phyloP scores from a whole-genome alignment of 1,284 basidiomycete species.

The Abortiporus biennis region DNA sequence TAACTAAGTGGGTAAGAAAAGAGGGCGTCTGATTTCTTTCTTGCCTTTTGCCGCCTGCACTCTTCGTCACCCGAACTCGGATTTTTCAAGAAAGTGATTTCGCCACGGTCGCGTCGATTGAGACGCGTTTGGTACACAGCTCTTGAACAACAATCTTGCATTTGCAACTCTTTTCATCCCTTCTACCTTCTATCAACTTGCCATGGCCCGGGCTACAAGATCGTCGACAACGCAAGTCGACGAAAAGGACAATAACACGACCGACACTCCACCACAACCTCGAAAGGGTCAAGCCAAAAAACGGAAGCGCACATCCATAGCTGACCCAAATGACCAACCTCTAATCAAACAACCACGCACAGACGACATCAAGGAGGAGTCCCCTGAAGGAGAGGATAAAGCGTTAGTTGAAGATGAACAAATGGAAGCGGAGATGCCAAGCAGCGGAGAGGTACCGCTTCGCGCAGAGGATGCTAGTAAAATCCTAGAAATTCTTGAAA shows the following conservation, averaged over 20 bases:
- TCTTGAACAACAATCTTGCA: conserved; percentile 27
- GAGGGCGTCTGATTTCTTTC: not conserved
- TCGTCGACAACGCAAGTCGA: conserved; percentile 42
- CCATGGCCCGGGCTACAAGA: conserved; percentile 70
- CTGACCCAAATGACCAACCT: conserved; percentile 37
- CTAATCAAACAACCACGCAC: conserved; percentile 40
- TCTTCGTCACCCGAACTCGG: conserved; percentile 15
- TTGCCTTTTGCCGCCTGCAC: conserved; percentile 9
- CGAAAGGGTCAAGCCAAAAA: conserved; percentile 45
- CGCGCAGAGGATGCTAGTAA: conserved; percentile 43
- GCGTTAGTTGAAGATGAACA: conserved; percentile 21
- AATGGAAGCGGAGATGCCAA: conserved; percentile 23
- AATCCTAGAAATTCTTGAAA: conserved; percentile 72
- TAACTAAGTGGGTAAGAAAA: conserved; percentile 5
- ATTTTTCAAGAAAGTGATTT: conserved; percentile 15
- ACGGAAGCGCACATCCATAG: conserved; percentile 50
- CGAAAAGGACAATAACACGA: conserved; percentile 21
- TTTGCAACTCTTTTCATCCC: conserved; percentile 12
- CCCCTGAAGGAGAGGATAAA: not conserved
- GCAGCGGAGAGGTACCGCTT: conserved; percentile 44
- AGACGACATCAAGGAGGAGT: conserved; percentile 30
- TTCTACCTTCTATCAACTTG: conserved; percentile 8
- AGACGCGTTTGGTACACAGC: conserved; percentile 20
- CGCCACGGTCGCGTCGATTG: conserved; percentile 22
- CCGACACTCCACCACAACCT: conserved; percentile 16